These are phyloP conservation scores for Aspergillus panamensis DNA, from an alignment of 495 filamentous ascomycete genomes.

Conservation along the genomic window DNA sequence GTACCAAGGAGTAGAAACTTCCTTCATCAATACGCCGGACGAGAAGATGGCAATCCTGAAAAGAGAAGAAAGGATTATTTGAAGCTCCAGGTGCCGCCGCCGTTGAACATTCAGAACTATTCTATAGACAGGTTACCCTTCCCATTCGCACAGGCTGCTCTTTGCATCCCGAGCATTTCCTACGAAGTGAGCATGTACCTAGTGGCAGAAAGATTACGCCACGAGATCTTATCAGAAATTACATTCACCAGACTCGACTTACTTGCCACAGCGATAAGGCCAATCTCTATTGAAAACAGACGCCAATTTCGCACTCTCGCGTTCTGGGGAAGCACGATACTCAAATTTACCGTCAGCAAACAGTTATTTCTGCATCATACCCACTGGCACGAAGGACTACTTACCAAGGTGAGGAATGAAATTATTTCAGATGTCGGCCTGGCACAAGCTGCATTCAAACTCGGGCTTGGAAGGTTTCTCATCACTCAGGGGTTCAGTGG, in stretches of 20 bases:
- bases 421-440: not conserved
- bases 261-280: not conserved
- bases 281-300: not conserved
- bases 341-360: not conserved
- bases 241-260: not conserved
- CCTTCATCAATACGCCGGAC: not conserved
- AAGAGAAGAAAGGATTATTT: not conserved
- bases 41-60: not conserved
- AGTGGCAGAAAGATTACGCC: conserved; percentile 5
- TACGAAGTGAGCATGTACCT: conserved; percentile 4
- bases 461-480: not conserved
- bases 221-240: conserved; percentile 8
- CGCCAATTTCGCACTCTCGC: not conserved
- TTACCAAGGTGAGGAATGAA: not conserved
- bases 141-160: not conserved
- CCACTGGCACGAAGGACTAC: not conserved
- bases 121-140: not conserved
- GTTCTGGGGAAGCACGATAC: not conserved
- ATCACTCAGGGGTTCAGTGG: not conserved
- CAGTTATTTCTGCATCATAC: not conserved
- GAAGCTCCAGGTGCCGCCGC: not conserved
- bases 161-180: conserved; percentile 6
- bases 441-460: not conserved
- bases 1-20: not conserved
- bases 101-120: not conserved